Base-by-base conservation (phyloP, 2,329 filamentous ascomycete species). In the Aureobasidium vineae region DNA sequence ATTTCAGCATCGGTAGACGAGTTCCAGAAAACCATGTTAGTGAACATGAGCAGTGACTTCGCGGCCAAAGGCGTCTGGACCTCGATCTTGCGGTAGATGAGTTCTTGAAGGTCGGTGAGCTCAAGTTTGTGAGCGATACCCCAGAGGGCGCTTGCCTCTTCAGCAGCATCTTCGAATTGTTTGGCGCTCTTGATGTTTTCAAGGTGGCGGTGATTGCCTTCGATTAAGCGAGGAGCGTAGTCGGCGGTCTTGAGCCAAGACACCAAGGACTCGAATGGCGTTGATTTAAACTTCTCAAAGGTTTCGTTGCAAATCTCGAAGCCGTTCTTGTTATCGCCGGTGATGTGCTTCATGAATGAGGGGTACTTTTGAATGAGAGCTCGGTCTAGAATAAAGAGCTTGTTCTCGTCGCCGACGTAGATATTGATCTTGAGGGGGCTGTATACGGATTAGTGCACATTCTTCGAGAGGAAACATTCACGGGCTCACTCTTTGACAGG, bases 41-140 rank as follows among this genome's bases (percentile, higher is more conserved):
- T 60, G 19, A 66, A 8, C 13, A 60, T 41, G 23, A 66, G 64
- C 7, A 60, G 43, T 6, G 53, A 50, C 16, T 33, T 40, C 15
- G 31, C n/a, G 15, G 31, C 53, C 28, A 66, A 33, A 8, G 64
- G 64, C 5, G 53, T 49, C n/a, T 59, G 53, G 6, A 33, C 41
- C 11, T 60, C 23, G 36, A 53, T 52, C n/a, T 66, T 66, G 36
- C 64, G 64, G 19, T 59, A 57, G 54, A 66, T 52, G 19, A 66
- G 64, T 10, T 59, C 33, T 28, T 57, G 40, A 1, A 66, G 53
- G 2, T 8, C 23, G 13, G 16, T 21, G 3, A 66, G 33, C 2
- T 52, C n/a, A 10, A 66, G 45, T 15, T 50, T 57, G 41, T 60
- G 52, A 13, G 64, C 64, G 33, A 33, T 19, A 10, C 45, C 43